phyloP scores from a whole-genome alignment of 371 early-diverging fungal species.

The Thermomucor indicae-seudaticae region DNA sequence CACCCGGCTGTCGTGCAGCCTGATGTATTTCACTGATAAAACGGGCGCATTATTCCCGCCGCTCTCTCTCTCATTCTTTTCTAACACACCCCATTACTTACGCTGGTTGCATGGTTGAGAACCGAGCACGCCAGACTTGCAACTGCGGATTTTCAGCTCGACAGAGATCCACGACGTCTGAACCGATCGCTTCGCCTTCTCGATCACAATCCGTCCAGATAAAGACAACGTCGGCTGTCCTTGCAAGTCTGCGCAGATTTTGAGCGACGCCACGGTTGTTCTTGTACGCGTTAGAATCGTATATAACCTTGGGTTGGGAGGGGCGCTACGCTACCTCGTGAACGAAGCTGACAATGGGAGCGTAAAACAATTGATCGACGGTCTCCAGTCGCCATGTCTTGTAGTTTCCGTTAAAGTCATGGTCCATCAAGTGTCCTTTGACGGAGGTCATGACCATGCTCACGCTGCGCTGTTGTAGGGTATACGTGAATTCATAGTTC shows the following conservation, averaged over 20 bases:
- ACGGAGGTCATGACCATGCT: conserved; percentile 86
- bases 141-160: conserved; percentile 59
- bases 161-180: conserved; percentile 78
- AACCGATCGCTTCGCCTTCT: conserved; percentile 99
- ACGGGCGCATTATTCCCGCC: background rate
- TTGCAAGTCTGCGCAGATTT: conserved; percentile 65
- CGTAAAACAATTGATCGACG: conserved; percentile 64
- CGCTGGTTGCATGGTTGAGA: conserved; percentile 75
- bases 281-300: too few species aligned
- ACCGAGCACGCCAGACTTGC: conserved; percentile 70
- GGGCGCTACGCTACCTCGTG: too few species aligned
- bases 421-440: conserved; percentile 71
- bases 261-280: conserved; percentile 1
- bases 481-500: conserved; percentile 77
- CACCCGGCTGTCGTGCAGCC: conserved; percentile 75
- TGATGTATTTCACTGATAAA: conserved; percentile 67
- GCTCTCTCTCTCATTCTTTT: background rate
- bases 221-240: conserved; percentile 67
- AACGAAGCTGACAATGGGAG: background rate
- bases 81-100: conserved; percentile 14
- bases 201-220: conserved; percentile 99
- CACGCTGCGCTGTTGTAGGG: conserved; percentile 48
- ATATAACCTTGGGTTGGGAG: too few species aligned
- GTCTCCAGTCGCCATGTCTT: conserved; percentile 58
- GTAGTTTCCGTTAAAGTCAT: conserved; percentile 61